Evolutionary conservation across 306 rosid genomes (phyloP), one percentile per base, ranked within the genome.

Genomic region (Astragalus membranaceus): DNA sequence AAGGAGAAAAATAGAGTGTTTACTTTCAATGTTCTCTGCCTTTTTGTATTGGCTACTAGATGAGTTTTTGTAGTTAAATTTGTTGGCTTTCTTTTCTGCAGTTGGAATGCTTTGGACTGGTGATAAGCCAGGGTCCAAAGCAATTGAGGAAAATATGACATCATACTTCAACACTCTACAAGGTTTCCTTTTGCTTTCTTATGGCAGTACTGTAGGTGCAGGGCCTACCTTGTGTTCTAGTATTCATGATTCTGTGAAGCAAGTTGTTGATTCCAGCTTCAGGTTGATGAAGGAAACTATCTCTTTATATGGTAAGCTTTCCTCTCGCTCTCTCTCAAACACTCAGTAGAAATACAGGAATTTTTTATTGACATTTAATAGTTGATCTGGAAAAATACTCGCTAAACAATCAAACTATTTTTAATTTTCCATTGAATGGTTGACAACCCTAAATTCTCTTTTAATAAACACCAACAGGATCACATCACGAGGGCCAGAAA

Each of bases 71-170:
- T 75, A 16, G 29, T 39, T 39, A 1, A 44, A 52, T 53, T 30
- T 52, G 52, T 58, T 17, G 52, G 71, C 9, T 51, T 29, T 69
- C 61, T 57, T 16, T 74, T 69, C 6, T 81, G 82, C 73, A 95
- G 99, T 76, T 70, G 99, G 99, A 79, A 85, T 95, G 96, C 88
- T 95, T 64, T 95, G 97, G 99, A 82, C 79, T 9, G 97, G 95
- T 75, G 90, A 85, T 13, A 61, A 73, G 48, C 89, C 80, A 1
- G 81, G 78, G 10, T 75, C 64, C 29, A 87, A 56, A 75, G 87
- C 85, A 80, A 55, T 94, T 54, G 92, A 95, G 66, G 96, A 91
- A 78, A 91, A 52, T 70, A 89, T 95, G 92, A 49, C 70, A 42
- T 58, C 95, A 20, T 91, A 84, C 79, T 87, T 91, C 81, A 95